Conservation (phyloP, 441 rosid species). For the Gossypium aridum region DNA sequence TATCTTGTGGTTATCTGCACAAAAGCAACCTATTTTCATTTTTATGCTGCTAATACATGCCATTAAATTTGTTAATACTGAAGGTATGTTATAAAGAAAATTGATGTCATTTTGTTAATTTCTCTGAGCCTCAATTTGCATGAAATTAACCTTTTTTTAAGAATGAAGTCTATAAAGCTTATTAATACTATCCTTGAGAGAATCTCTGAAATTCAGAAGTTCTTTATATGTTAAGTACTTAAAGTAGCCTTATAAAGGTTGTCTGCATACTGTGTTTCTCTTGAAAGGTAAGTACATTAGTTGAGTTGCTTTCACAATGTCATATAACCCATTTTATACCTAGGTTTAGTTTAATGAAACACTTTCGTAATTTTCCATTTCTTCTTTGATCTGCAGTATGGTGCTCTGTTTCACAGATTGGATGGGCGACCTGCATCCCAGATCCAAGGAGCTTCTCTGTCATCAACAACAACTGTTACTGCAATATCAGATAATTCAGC, state of each 20-base stretch:
- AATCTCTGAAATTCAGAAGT: background rate
- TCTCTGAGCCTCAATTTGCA: background rate
- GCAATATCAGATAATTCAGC: conserved; percentile 27
- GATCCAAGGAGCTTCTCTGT: conserved; percentile 36
- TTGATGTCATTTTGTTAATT: background rate
- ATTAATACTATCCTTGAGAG: background rate
- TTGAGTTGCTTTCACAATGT: background rate
- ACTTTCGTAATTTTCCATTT: conserved; percentile 4
- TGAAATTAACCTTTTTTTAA: background rate
- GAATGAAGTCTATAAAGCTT: background rate
- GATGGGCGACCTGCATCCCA: conserved; percentile 43
- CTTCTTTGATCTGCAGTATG: conserved; percentile 37
- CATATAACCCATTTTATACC: background rate
- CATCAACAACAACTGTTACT: conserved; percentile 27
- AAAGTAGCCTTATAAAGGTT: background rate
- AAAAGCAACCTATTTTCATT: background rate
- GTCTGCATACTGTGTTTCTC: background rate
- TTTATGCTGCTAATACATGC: background rate
- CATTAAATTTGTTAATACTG: background rate
- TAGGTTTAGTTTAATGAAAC: conserved; percentile 5
- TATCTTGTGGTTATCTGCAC: background rate
- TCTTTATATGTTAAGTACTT: background rate
- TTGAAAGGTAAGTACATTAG: background rate
- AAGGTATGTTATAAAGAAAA: background rate
- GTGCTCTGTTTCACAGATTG: conserved; percentile 42